Evolutionary conservation across 495 filamentous ascomycete genomes (phyloP), one percentile per base, ranked within the genome.

Genomic region (Chaetomium tenue): DNA sequence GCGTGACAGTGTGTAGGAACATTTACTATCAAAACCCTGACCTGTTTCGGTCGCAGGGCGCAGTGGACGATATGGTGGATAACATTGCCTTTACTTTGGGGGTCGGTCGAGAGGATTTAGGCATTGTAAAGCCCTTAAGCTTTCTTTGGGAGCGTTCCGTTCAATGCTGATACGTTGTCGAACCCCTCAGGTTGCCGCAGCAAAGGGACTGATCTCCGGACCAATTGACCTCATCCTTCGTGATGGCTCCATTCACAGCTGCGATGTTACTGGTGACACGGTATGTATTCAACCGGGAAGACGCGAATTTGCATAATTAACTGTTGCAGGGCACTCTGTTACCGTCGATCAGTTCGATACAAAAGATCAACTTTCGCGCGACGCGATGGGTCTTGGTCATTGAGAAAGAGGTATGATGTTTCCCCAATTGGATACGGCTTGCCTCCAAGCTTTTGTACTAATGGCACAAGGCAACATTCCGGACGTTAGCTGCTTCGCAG

Each of bases 1-100:
- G 26, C 8, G 33, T 37, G 8, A 37, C 33, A 2, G 9, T 3
- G 20, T 33, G 5, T 25, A 96, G 94, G 69, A 92, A 94, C 64
- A 90, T 98, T 16, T 98, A 91, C 75, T 98, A 98, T 72, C 88
- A 89, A 61, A 85, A 96, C 68, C 87, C 90, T 0, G 83, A 85
- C 47, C 82, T 94, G 1, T 98, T 97, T 74, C 81, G 81, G 46
- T 89, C 81, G 28, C 95, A 98, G 69, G 68, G 69, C 18, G 82
- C 87, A 6, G 91, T 98, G 0, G 87, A 98, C 69, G 75, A 77
- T 2, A 84, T 93, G 63, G 82, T 98, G 2, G 92, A 98, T 69
- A 91, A 93, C 65, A 76, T 98, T 51, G 91, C 93, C 0, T 88
- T 84, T 63, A 96, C 93, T 0, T 85, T 93, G 50, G 79, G 81